phyloP scores from a whole-genome alignment of 2,329 filamentous ascomycete species.

The Epichloe amarillans region DNA sequence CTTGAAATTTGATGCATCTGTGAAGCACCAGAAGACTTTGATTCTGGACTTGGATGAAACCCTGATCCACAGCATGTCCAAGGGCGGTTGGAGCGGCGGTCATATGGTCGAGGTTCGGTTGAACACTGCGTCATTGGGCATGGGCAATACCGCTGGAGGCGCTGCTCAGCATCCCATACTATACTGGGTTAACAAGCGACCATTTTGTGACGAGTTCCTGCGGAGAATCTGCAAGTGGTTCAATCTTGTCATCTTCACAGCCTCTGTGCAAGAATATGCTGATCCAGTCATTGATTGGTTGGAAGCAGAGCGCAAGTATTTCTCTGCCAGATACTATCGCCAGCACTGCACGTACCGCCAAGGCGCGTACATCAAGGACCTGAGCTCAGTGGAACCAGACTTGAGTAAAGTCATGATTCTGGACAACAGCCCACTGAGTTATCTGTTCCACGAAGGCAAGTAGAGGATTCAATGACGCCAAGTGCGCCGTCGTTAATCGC shows the following conservation, averaged over 20 bases:
- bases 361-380: slow-evolving; percentile 94
- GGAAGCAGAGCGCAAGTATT: slow-evolving; percentile 92
- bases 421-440: slow-evolving; percentile 96
- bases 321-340: slow-evolving; percentile 83
- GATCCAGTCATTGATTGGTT: slow-evolving; percentile 99
- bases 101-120: slow-evolving; percentile 98
- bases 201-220: slow-evolving; percentile 92
- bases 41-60: slow-evolving; percentile 96
- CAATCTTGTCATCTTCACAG: slow-evolving; percentile 91
- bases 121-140: slow-evolving; percentile 55
- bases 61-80: slow-evolving; percentile 93
- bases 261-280: slow-evolving; percentile 95
- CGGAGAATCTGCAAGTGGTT: slow-evolving; percentile 94
- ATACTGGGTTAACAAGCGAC: slow-evolving; percentile 97
- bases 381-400: slow-evolving; percentile 91
- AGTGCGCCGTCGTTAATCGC: not conserved
- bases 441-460: slow-evolving; percentile 95
- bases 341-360: slow-evolving; percentile 95
- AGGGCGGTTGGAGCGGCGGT: slow-evolving; percentile 82
- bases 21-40: slow-evolving; percentile 71
- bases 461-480: slow-evolving; percentile 2
- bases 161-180: slow-evolving; percentile 83
- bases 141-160: slow-evolving; percentile 47
- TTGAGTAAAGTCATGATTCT: slow-evolving; percentile 97
- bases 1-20: slow-evolving; percentile 44